A percentile compares a stretch with the other conserved stretches of the same genome.
Conservation (phyloP, 441 rosid genomes). For the Hura crepitans region DNA sequence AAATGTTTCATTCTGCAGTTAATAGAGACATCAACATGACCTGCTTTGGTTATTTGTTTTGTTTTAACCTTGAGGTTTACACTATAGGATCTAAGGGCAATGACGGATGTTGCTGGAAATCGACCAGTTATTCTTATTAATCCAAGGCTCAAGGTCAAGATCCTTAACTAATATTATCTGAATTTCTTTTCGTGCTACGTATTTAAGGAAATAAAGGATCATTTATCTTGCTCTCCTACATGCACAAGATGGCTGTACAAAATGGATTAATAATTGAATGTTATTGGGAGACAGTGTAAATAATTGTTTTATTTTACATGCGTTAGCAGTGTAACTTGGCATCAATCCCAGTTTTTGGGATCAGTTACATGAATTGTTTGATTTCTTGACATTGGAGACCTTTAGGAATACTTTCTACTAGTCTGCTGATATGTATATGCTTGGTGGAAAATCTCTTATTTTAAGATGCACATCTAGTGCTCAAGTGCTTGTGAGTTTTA, state of each 20-base stretch:
- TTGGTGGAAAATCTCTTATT: neutral
- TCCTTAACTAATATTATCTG: conserved; percentile 10
- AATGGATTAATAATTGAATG: neutral
- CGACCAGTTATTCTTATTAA: conserved; percentile 85
- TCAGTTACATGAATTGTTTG: neutral
- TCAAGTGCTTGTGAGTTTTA: no score
- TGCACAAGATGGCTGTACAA: neutral
- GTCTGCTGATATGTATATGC: neutral
- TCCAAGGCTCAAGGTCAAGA: conserved; percentile 76
- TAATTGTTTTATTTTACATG: neutral
- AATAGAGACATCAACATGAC: conserved; percentile 1
- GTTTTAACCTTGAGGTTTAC: conserved; percentile 17
- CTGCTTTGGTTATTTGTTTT: conserved; percentile 4
- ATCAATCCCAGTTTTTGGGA: neutral
- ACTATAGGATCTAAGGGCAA: conserved; percentile 74
- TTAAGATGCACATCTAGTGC: neutral
- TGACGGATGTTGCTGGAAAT: conserved; percentile 85
- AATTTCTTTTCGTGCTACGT: neutral
- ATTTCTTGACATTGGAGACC: neutral
- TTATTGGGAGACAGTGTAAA: neutral
- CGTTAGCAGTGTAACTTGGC: neutral
- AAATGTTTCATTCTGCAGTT: conserved; percentile 14
- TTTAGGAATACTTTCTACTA: neutral
- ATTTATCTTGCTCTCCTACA: neutral
- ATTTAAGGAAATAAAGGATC: neutral